Conservation (phyloP, 78 protist genomes). For the Dictyostelium capitatum region DNA sequence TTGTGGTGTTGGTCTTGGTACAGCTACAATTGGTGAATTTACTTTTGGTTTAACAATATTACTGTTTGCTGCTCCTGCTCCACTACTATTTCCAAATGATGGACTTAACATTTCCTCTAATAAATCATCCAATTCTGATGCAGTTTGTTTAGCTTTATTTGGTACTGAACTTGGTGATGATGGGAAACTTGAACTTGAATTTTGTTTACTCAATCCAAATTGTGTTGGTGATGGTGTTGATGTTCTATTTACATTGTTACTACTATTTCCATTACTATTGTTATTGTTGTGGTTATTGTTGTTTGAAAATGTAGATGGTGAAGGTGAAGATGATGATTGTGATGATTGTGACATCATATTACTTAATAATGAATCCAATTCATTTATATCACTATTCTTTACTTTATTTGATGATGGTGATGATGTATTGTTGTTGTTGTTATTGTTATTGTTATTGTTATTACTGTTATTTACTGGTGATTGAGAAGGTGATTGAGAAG, state of each 20-base stretch:
- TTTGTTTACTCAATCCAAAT: slow-evolving; percentile 8
- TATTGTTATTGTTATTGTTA: slow-evolving; percentile 20
- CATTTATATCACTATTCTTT: slow-evolving; percentile 38
- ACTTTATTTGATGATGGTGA: slow-evolving; percentile 11
- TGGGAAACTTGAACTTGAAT: slow-evolving; percentile 36
- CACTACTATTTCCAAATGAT: slow-evolving; percentile 56
- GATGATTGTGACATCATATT: slow-evolving; percentile 30
- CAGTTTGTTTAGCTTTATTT: slow-evolving; percentile 50
- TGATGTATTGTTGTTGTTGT: slow-evolving; percentile 9
- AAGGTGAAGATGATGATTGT: neutral
- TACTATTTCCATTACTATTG: neutral
- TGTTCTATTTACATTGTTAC: neutral
- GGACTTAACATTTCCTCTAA: slow-evolving; percentile 76
- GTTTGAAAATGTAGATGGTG: neutral
- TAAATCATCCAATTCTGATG: slow-evolving; percentile 67
- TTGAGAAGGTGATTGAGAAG: neutral
- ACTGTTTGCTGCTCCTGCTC: neutral
- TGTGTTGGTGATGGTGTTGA: neutral
- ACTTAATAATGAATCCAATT: slow-evolving; percentile 73
- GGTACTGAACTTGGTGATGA: slow-evolving; percentile 48
- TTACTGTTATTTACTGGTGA: too few relatives aligned
- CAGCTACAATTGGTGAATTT: slow-evolving; percentile 35
- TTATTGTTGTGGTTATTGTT: neutral
- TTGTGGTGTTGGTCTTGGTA: neutral
- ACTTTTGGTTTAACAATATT: too few relatives aligned